Conservation (phyloP, 2,329 filamentous ascomycete genomes). For the Clarireedia monteithiana region DNA sequence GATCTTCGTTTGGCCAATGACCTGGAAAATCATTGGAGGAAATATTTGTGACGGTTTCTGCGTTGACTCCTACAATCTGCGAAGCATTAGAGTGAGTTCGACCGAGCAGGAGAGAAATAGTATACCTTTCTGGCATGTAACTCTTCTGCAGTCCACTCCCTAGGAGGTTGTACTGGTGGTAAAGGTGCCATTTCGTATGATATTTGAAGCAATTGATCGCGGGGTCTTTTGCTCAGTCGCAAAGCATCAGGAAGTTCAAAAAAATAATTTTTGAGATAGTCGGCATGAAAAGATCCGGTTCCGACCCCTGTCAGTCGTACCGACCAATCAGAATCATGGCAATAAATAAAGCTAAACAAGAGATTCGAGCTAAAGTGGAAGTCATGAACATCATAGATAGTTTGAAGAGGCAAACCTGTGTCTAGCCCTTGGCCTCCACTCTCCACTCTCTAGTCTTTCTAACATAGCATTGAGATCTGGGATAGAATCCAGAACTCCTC, state of each 20-base stretch:
- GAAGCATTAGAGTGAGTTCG: conserved; percentile 5
- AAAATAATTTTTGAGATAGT: conserved; percentile 8
- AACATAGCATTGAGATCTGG: conserved; percentile 21
- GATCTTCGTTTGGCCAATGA: conserved; percentile 83
- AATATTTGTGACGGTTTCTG: conserved; percentile 85
- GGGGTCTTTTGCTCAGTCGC: conserved; percentile 5
- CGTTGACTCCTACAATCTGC: conserved; percentile 77
- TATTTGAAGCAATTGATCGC: not conserved
- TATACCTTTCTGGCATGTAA: conserved; percentile 50
- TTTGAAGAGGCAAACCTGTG: conserved; percentile 5
- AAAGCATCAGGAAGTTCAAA: conserved; percentile 5
- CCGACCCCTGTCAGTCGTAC: not conserved
- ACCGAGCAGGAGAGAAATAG: not conserved
- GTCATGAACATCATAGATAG: conserved; percentile 19
- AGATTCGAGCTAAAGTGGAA: conserved; percentile 7
- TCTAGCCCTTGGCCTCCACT: conserved; percentile 1
- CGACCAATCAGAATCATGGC: not conserved
- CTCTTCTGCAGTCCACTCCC: conserved; percentile 39
- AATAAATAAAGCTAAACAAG: conserved; percentile 7
- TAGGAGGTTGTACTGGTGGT: conserved; percentile 19
- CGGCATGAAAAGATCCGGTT: conserved; percentile 4
- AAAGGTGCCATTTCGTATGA: conserved; percentile 3
- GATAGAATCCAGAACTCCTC: conserved; percentile 15
- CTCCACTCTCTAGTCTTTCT: conserved; percentile 13
- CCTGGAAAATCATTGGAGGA: conserved; percentile 87